phyloP scores from a whole-genome alignment of 2,329 filamentous ascomycete species.

The Colletotrichum sp. region DNA sequence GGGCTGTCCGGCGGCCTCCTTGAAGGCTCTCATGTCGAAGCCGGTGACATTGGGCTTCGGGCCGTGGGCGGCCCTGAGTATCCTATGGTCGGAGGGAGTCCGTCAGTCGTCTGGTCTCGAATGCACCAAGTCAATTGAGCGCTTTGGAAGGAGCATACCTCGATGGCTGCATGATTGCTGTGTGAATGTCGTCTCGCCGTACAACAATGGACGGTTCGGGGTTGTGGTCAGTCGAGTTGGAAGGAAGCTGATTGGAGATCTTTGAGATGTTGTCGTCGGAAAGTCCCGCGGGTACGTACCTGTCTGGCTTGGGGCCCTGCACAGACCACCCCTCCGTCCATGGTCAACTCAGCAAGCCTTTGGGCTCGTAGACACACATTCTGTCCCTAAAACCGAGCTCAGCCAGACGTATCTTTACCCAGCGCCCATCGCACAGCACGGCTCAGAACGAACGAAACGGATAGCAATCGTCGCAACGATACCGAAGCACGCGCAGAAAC shows the following conservation, averaged over 20 bases:
- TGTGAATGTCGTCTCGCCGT: constrained; percentile 21
- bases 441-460: neutral
- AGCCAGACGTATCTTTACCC: constrained; percentile 6
- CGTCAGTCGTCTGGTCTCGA: neutral
- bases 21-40: constrained; percentile 86
- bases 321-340: constrained; percentile 15
- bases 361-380: constrained; percentile 18
- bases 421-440: constrained; percentile 6
- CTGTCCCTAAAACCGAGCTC: constrained; percentile 18
- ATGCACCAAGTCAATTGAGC: neutral
- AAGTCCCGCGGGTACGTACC: constrained; percentile 19
- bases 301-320: neutral
- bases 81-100: constrained; percentile 33
- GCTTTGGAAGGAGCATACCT: constrained; percentile 22
- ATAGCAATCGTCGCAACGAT: neutral
- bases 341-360: constrained; percentile 16
- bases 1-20: constrained; percentile 68
- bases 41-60: constrained; percentile 82
- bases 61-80: constrained; percentile 52
- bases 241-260: constrained; percentile 21
- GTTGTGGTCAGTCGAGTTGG: constrained; percentile 18
- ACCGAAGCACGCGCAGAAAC: neutral
- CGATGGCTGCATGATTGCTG: constrained; percentile 32
- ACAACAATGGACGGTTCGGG: constrained; percentile 5
- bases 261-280: constrained; percentile 20